Conservation (phyloP, 805 yeast species). For the Alloascoidea hylecoeti region DNA sequence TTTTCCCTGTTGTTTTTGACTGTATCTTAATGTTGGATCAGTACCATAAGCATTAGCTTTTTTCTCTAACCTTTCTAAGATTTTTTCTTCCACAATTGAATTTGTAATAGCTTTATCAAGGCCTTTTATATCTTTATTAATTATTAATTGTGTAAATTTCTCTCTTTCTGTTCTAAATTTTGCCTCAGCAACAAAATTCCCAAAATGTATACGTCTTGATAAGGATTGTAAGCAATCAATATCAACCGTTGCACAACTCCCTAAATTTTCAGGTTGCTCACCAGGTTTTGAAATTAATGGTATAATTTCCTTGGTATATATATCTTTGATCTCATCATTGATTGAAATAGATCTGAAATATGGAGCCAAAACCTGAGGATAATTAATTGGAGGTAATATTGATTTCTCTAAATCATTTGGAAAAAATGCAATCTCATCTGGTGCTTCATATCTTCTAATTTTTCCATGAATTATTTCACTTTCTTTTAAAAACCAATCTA, state of each 20-base stretch:
- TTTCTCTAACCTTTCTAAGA: slow-evolving; percentile 58
- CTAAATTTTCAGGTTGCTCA: slow-evolving; percentile 76
- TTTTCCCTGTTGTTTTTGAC: slow-evolving; percentile 52
- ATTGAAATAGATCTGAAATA: slow-evolving; percentile 66
- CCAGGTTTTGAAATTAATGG: slow-evolving; percentile 53
- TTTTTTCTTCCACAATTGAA: slow-evolving; percentile 71
- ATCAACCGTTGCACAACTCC: slow-evolving; percentile 76
- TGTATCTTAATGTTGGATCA: slow-evolving; percentile 67
- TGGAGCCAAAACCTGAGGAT: slow-evolving; percentile 67
- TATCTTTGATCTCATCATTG: slow-evolving; percentile 50
- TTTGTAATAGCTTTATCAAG: slow-evolving; percentile 78
- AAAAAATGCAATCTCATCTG: slow-evolving; percentile 87
- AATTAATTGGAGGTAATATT: slow-evolving; percentile 65
- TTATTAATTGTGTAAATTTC: slow-evolving; percentile 48
- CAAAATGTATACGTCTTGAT: slow-evolving; percentile 90
- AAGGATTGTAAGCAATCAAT: slow-evolving; percentile 79
- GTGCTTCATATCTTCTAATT: slow-evolving; percentile 82
- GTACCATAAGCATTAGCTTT: slow-evolving; percentile 83
- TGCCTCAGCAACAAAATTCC: slow-evolving; percentile 95
- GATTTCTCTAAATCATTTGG: slow-evolving; percentile 52
- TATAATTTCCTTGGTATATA: slow-evolving; percentile 61
- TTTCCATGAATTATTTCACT: slow-evolving; percentile 54
- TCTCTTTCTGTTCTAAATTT: slow-evolving; percentile 63
- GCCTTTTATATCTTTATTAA: slow-evolving; percentile 50
- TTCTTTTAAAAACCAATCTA: slow-evolving; percentile 76